phyloP scores from a whole-genome alignment of 768 basidiomycete genomes.

The Naematelia aurantialba region DNA sequence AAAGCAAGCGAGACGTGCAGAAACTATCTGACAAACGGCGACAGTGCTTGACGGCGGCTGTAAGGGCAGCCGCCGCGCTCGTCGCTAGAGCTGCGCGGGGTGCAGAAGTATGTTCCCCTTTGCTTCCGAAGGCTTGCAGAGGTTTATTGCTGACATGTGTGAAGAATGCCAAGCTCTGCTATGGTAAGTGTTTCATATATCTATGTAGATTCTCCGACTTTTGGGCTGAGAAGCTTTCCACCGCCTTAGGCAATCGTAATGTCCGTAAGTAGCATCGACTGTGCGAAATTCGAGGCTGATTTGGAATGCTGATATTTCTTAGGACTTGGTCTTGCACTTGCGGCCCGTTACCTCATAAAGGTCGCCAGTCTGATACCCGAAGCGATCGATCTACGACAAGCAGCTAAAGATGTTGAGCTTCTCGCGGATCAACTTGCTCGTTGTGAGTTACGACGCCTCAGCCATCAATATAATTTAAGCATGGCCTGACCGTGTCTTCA shows the following conservation, averaged over 20 bases:
- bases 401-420: slow-evolving; percentile 13
- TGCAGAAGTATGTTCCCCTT: slow-evolving; percentile 3
- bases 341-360: slow-evolving; percentile 13
- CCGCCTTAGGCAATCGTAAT: slow-evolving; percentile 8
- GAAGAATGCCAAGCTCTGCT: slow-evolving; percentile 7
- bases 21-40: slow-evolving; percentile 2
- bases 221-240: background rate
- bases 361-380: slow-evolving; percentile 13
- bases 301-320: background rate
- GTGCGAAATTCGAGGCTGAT: background rate
- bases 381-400: slow-evolving; percentile 14
- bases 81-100: slow-evolving; percentile 10
- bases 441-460: background rate
- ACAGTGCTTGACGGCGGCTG: slow-evolving; percentile 4
- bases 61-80: slow-evolving; percentile 12
- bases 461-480: background rate
- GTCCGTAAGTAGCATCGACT: slow-evolving; percentile 5
- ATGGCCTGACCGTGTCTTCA: slow-evolving; percentile 8
- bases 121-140: background rate
- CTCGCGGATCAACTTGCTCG: slow-evolving; percentile 4
- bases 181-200: slow-evolving; percentile 1
- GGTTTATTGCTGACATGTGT: background rate
- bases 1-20: slow-evolving; percentile 7
- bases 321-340: slow-evolving; percentile 13
- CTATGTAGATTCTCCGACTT: background rate